A percentile compares a stretch with the other conserved stretches of the same genome.
Conservation (phyloP, 495 filamentous ascomycete species). For the Bathelium albidoporum region DNA sequence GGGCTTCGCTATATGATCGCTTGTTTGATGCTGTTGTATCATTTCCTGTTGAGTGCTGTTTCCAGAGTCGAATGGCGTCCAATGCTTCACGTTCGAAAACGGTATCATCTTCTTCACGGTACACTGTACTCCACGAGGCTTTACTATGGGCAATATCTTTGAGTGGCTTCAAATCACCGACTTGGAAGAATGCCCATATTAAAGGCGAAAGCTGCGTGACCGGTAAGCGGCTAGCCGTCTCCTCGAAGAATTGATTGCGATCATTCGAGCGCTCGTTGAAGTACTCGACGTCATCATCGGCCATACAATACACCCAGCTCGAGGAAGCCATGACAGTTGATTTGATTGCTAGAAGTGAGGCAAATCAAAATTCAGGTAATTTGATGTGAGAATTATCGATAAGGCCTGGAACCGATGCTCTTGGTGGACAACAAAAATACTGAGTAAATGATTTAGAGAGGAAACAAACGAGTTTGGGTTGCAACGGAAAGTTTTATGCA, state of each 20-base stretch:
- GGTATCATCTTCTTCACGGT: not conserved
- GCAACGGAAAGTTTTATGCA: not conserved
- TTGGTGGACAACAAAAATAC: not conserved
- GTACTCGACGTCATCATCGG: conserved; percentile 1
- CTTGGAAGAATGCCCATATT: not conserved
- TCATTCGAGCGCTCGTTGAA: not conserved
- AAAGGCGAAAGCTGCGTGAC: not conserved
- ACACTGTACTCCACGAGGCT: not conserved
- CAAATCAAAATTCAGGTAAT: not conserved
- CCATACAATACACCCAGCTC: not conserved
- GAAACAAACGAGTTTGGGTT: not conserved
- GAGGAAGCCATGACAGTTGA: not conserved
- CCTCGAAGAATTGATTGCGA: not conserved
- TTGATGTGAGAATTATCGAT: not conserved
- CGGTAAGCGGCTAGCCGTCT: not conserved
- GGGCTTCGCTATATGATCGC: not conserved
- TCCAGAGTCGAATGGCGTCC: not conserved
- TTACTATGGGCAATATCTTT: not conserved
- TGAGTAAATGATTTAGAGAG: not conserved
- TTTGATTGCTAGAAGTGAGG: not conserved
- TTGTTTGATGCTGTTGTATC: not conserved
- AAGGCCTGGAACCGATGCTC: not conserved
- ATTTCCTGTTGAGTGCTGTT: not conserved
- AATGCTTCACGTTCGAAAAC: not conserved
- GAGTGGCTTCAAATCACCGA: not conserved